A percentile compares a stretch with the other conserved stretches of the same genome.
Evolutionary conservation across 352 stramenopile species (phyloP).

Genomic region (Nothophytophthora sp.): DNA sequence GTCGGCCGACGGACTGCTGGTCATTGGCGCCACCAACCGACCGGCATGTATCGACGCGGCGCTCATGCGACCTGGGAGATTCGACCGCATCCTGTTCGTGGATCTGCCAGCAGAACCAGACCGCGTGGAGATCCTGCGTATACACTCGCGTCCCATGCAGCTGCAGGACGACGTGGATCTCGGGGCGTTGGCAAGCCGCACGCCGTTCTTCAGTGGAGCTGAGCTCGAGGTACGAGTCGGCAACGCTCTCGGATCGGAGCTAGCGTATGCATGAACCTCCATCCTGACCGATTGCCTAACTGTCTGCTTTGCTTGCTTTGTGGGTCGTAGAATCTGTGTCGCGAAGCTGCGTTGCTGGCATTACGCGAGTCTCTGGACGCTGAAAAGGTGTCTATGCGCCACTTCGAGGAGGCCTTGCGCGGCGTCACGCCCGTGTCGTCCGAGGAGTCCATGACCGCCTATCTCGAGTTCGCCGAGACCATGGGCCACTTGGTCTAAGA

Average conservation of each 20-base stretch:
- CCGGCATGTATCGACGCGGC: conserved; percentile 98
- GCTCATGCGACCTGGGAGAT: conserved; percentile 94
- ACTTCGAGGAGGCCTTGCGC: conserved; percentile 59
- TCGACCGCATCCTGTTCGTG: conserved; percentile 97
- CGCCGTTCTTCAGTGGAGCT: conserved; percentile 78
- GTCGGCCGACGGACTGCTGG: conserved; percentile 92
- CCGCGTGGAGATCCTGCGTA: conserved; percentile 70
- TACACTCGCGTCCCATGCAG: conserved; percentile 71
- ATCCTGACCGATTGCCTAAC: no score
- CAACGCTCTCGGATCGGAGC: no score
- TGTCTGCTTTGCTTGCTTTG: conserved; percentile 12
- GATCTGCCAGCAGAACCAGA: conserved; percentile 77
- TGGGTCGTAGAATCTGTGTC: conserved; percentile 75
- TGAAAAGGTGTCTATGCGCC: conserved; percentile 46
- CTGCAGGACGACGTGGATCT: conserved; percentile 71
- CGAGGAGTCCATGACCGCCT: conserved; percentile 49
- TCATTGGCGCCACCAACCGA: conserved; percentile 98
- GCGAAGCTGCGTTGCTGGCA: conserved; percentile 75
- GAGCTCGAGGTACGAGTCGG: conserved; percentile 89
- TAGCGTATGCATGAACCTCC: neutral
- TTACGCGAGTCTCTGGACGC: conserved; percentile 72
- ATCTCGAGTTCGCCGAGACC: conserved; percentile 56
- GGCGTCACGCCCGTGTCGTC: conserved; percentile 61
- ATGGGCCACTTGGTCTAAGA: conserved; percentile 56
- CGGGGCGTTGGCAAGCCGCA: conserved; percentile 44